Evolutionary conservation across 345 rosid species (phyloP), one percentile per base, ranked within the genome.

Genomic region (Odontarrhena argentea): DNA sequence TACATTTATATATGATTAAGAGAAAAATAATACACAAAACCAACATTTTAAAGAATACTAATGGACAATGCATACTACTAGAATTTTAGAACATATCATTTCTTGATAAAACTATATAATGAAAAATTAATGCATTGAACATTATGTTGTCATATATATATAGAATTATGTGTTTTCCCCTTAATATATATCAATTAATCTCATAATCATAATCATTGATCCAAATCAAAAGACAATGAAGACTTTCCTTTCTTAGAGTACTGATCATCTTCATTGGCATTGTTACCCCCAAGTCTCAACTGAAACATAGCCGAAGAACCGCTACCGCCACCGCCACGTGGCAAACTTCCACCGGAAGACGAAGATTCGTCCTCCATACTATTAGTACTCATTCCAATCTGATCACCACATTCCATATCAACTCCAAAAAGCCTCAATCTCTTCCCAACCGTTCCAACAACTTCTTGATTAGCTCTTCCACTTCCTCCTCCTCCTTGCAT

Each of bases 351-450:
- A 60, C 58, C 70, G 37, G 74, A 68, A 61, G 78, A 74, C 32
- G 78, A 74, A 14, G 65, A 41, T 11, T 68, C 68, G 8, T 74
- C 73, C 63, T 74, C 91, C 81, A 68, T 87, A 82, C 65, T 80
- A 79, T 86, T 84, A 43, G 81, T 18, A 18, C 22, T 82, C 69
- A 14, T 13, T 35, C 72, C 67, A 53, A 52, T 60, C 43, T 65
- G 22, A 18, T 18, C 68, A 14, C 87, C 87, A 61, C 91, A 88
- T 60, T 86, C 91, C 93, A 87, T 76, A 82, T 85, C 85, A 6
- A 85, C 89, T 34, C 89, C 89, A 51, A 85, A 85, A 49, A 88
- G 74, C 80, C 91, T 82, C 9, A 86, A 43, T 51, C 83, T 64
- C 65, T 86, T 86, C 46, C 78, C 85, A 3, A 75, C 77, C 3